A percentile compares a stretch with the other conserved stretches of the same genome.
These are phyloP conservation scores for Termitomyces sp. DNA, from an alignment of 768 basidiomycete species.

Conservation along the genomic window DNA sequence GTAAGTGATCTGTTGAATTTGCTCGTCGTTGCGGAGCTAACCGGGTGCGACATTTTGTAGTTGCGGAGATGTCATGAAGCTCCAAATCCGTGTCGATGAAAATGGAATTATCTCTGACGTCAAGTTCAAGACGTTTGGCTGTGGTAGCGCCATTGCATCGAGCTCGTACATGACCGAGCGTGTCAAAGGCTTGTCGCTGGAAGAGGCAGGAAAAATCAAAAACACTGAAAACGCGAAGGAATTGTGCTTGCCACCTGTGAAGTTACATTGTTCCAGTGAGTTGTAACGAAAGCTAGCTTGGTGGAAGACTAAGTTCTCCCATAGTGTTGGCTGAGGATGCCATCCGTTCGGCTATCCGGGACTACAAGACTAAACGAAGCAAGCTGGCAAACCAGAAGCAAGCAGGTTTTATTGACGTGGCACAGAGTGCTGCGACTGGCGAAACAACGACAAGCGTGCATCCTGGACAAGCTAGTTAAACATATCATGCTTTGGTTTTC, in stretches of 20 bases:
- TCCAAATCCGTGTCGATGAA: constrained; percentile 96
- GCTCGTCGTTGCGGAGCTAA: constrained; percentile 26
- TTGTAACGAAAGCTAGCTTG: constrained; percentile 10
- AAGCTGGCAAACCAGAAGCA: constrained; percentile 47
- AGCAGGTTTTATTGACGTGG: constrained; percentile 67
- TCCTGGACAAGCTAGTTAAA: constrained; percentile 31
- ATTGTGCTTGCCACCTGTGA: constrained; percentile 91
- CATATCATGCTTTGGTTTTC: background rate
- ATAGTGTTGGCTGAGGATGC: constrained; percentile 96
- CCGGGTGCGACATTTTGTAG: constrained; percentile 34
- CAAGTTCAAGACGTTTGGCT: constrained; percentile 99
- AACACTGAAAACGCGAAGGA: constrained; percentile 99
- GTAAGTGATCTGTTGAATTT: constrained; percentile 44
- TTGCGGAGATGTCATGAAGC: constrained; percentile 98
- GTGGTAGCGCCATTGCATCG: constrained; percentile 96
- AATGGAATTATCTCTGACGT: constrained; percentile 95
- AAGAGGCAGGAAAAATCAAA: constrained; percentile 94
- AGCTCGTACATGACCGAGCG: constrained; percentile 99
- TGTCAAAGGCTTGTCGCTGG: constrained; percentile 90
- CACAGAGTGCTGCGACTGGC: constrained; percentile 52
- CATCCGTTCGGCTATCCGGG: constrained; percentile 95
- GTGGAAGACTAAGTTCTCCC: constrained; percentile 14
- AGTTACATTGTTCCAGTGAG: constrained; percentile 91
- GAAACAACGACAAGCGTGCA: constrained; percentile 52
- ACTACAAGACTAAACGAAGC: constrained; percentile 85